Percentiles rank a stretch among this genome's conserved stretches.
Conservation (phyloP, 2,329 filamentous ascomycete genomes). For the Fusarium haematococcum region DNA sequence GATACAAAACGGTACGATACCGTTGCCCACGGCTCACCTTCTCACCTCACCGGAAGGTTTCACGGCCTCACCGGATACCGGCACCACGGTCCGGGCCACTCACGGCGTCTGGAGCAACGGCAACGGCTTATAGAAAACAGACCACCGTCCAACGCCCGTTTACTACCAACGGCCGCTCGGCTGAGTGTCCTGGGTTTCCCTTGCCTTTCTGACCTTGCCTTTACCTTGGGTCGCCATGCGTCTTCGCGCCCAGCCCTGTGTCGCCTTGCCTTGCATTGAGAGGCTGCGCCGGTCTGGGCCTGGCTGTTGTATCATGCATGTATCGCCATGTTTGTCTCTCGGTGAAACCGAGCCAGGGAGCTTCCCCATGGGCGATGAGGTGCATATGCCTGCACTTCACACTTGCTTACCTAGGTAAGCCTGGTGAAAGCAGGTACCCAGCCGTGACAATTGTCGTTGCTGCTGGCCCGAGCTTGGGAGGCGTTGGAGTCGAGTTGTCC, state of each 20-base stretch:
- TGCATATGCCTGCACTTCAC: conserved; percentile 4
- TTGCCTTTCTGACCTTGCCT: conserved; percentile 3
- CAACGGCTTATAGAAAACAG: conserved; percentile 8
- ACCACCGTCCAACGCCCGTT: conserved; percentile 12
- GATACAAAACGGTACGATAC: conserved; percentile 13
- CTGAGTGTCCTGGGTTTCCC: conserved; percentile 1
- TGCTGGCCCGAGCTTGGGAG: background rate
- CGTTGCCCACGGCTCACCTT: conserved; percentile 21
- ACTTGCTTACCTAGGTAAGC: background rate
- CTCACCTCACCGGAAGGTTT: conserved; percentile 14
- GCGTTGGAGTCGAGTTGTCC: background rate
- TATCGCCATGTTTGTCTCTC: background rate
- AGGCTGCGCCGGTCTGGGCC: background rate
- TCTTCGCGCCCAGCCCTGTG: background rate
- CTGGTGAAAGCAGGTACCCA: background rate
- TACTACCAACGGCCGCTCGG: background rate
- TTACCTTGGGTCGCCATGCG: background rate
- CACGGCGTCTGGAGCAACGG: background rate
- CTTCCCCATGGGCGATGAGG: conserved; percentile 9
- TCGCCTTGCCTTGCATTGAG: conserved; percentile 2
- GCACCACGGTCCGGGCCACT: conserved; percentile 19
- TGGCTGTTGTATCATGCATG: background rate
- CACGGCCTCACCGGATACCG: conserved; percentile 10
- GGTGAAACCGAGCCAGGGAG: conserved; percentile 7
- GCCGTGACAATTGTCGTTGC: background rate